Conservation (phyloP, 805 yeast genomes). For the Tetrapisispora iriomotensis region DNA sequence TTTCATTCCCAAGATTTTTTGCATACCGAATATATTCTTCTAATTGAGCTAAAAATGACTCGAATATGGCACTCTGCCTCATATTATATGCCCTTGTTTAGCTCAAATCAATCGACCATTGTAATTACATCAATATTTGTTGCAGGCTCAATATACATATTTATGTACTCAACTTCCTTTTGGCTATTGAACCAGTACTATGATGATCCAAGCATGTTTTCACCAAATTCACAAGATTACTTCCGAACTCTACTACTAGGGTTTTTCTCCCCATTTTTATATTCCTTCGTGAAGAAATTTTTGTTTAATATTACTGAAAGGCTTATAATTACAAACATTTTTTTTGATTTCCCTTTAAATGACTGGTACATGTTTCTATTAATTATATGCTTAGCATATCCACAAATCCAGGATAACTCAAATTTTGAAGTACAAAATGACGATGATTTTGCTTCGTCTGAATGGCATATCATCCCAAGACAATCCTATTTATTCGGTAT, state of each 20-base stretch:
- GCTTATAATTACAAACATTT: slow-evolving; percentile 22
- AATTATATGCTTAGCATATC: slow-evolving; percentile 32
- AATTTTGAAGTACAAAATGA: not conserved
- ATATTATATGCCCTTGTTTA: slow-evolving; percentile 28
- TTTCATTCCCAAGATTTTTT: too few species aligned
- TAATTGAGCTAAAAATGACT: not conserved
- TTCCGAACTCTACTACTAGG: slow-evolving; percentile 32
- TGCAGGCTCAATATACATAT: slow-evolving; percentile 10
- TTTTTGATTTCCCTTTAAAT: slow-evolving; percentile 27
- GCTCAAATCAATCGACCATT: slow-evolving; percentile 23
- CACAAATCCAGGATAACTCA: slow-evolving; percentile 27
- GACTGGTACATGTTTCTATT: slow-evolving; percentile 31
- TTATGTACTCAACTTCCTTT: slow-evolving; percentile 15
- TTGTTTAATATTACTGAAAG: slow-evolving; percentile 22
- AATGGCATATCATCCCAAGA: slow-evolving; percentile 34
- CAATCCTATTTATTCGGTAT: slow-evolving; percentile 33
- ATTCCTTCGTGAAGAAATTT: slow-evolving; percentile 24
- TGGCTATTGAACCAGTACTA: slow-evolving; percentile 15
- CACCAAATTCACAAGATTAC: slow-evolving; percentile 32
- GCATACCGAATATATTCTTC: too few species aligned
- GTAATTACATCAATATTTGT: slow-evolving; percentile 10
- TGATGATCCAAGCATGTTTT: slow-evolving; percentile 25
- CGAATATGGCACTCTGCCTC: slow-evolving; percentile 23
- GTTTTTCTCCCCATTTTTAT: slow-evolving; percentile 28
- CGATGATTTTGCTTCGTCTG: slow-evolving; percentile 9